These are phyloP conservation scores for Odontarrhena argentea DNA, from an alignment of 345 rosid species.

Conservation along the genomic window DNA sequence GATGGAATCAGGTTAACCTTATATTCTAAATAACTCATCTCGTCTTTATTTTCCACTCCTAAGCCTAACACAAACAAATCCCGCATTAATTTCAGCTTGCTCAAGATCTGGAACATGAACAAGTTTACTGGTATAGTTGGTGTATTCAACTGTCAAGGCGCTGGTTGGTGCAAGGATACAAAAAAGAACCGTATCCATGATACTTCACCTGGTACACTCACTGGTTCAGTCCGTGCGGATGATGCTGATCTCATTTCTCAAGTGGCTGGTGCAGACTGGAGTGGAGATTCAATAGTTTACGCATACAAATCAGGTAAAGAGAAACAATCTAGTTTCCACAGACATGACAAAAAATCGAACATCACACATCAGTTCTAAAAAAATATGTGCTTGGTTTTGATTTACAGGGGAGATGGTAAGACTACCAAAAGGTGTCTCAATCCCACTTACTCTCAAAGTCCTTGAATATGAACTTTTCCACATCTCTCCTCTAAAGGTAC, in stretches of 20 bases:
- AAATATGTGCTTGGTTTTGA: neutral
- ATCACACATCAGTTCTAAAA: neutral
- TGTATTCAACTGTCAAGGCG: slow-evolving; percentile 97
- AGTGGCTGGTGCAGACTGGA: slow-evolving; percentile 79
- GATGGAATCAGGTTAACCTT: slow-evolving; percentile 66
- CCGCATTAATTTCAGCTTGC: slow-evolving; percentile 49
- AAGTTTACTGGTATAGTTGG: slow-evolving; percentile 84
- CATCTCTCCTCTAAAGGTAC: slow-evolving; percentile 75
- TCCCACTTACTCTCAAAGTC: slow-evolving; percentile 78
- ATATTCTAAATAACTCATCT: neutral
- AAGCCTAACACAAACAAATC: neutral
- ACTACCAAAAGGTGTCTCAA: slow-evolving; percentile 72
- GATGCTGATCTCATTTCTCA: slow-evolving; percentile 77
- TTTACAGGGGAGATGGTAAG: slow-evolving; percentile 69
- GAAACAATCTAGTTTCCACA: neutral
- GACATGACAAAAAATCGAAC: slow-evolving; percentile 2
- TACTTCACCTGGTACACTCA: slow-evolving; percentile 79
- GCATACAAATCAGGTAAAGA: slow-evolving; percentile 70
- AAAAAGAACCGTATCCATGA: slow-evolving; percentile 91
- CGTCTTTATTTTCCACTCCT: neutral
- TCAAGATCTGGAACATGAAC: slow-evolving; percentile 92
- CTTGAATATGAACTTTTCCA: slow-evolving; percentile 93
- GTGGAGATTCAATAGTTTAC: slow-evolving; percentile 70
- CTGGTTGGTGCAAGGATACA: slow-evolving; percentile 87
- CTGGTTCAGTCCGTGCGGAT: slow-evolving; percentile 58